Conservation (phyloP, 2,329 filamentous ascomycete genomes). For the Pseudogymnoascus sp. region DNA sequence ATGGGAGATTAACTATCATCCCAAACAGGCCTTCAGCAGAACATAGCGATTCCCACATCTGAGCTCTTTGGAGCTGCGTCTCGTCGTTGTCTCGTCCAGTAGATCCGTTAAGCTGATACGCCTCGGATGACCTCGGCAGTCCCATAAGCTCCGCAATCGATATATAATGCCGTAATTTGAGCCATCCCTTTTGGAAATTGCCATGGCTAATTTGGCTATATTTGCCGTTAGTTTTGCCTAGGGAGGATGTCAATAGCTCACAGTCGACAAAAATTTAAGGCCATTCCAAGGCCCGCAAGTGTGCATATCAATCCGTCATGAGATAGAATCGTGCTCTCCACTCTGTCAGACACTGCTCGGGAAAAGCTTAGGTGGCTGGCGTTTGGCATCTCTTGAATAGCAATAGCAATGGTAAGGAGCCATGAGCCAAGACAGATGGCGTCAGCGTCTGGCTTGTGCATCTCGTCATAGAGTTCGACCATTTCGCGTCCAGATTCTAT, state of each 20-base stretch:
- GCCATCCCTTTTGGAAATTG: conserved; percentile 33
- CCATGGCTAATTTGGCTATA: conserved; percentile 31
- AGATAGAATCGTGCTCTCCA: conserved; percentile 28
- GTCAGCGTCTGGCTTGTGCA: conserved; percentile 22
- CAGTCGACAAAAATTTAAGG: conserved; percentile 33
- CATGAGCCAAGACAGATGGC: conserved; percentile 26
- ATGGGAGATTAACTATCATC: conserved; percentile 34
- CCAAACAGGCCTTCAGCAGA: conserved; percentile 29
- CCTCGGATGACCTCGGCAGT: conserved; percentile 24
- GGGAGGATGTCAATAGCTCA: conserved; percentile 22
- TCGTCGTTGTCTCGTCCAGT: conserved; percentile 16
- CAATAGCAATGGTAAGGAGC: conserved; percentile 29
- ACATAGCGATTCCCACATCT: conserved; percentile 32
- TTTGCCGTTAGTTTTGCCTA: background rate
- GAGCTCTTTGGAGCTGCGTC: conserved; percentile 21
- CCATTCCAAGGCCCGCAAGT: conserved; percentile 29
- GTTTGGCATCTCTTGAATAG: conserved; percentile 25
- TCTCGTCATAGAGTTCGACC: conserved; percentile 25
- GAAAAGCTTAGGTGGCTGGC: conserved; percentile 17
- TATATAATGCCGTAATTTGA: conserved; percentile 33
- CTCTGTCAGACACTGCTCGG: conserved; percentile 25
- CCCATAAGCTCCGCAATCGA: conserved; percentile 36
- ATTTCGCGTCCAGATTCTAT: conserved; percentile 23
- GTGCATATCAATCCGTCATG: conserved; percentile 31
- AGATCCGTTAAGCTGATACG: conserved; percentile 14